A percentile compares a stretch with the other conserved stretches of the same genome.
Conservation (phyloP, 257 asterid species). For the Gynochthodes officinalis region DNA sequence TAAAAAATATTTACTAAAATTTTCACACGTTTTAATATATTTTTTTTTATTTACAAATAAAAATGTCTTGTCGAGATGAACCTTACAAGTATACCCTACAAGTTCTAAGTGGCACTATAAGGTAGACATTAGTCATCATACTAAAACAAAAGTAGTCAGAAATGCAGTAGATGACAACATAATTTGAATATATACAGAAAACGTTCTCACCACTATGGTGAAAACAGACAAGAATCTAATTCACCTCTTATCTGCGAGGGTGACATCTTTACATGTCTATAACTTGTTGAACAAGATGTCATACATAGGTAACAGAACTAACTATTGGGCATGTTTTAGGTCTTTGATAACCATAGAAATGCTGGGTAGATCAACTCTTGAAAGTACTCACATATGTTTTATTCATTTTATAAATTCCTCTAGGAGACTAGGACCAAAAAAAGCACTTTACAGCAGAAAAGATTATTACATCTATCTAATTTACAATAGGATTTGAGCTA, state of each 20-base stretch:
- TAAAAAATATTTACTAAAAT: too few species aligned
- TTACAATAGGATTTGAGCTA: neutral
- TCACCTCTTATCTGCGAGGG: neutral
- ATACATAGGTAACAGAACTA: neutral
- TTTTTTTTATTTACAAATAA: too few species aligned
- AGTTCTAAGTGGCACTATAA: too few species aligned
- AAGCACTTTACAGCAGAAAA: neutral
- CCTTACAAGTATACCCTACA: too few species aligned
- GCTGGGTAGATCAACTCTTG: neutral
- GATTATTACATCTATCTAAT: neutral
- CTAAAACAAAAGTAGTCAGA: too few species aligned
- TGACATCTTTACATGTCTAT: neutral
- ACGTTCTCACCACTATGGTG: neutral
- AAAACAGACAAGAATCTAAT: neutral
- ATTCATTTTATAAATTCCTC: too few species aligned
- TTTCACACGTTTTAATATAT: too few species aligned
- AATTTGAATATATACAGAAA: neutral
- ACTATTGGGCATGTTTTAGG: neutral
- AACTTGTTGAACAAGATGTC: too few species aligned
- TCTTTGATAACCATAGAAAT: neutral
- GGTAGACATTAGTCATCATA: neutral
- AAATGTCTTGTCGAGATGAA: too few species aligned
- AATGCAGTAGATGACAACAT: conserved; percentile 1
- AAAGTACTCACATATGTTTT: too few species aligned
- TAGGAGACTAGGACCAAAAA: too few species aligned